Evolutionary conservation across 78 protist species (phyloP), one percentile per base, ranked within the genome.

Genomic region (Dictyostelium capitatum): DNA sequence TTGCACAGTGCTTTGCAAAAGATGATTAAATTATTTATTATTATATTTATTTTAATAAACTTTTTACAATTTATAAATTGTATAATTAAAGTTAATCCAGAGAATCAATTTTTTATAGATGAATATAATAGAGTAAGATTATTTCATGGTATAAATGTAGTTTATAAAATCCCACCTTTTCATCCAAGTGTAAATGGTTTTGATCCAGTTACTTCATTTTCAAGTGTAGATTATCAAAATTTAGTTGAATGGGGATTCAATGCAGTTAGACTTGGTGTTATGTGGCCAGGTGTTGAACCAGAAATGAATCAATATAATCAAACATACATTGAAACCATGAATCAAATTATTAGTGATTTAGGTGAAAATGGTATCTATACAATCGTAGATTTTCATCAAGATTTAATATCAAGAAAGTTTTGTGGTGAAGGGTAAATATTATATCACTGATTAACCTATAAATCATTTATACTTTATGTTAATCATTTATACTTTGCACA

Each of bases 91-190:
- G 95, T 91, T 6, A 41, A 91, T 28, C 41, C 90, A 5, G n/a
- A 11, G 6, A 77, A 72, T 62, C 84, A 79, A 47, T n/a, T 78
- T 8, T 57, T 93, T 8, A 32, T 91, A n/a, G 98, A 98, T 67
- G 89, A 59, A 75, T 19, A 53, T 20, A 89, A 89, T 17, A 80
- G 98, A 28, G 89, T 30, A 14, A 87, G 95, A 47, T 1, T 96
- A 73, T 97, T 97, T 72, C 98, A 95, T 70, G 99, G 99, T 5
- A 82, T 96, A 6, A 98, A 98, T 89, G 94, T 43, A 17, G 98
- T 98, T 14, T 64, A 69, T 65, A 98, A 98, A 84, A 48, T 43
- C 20, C 62, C 89, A 48, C 99, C 98, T 14, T 97, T 47, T 57
- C 50, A 82, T 43, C 98, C 99, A 43, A 57, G 25, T 20, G 3